Evolutionary conservation across 148 eudicot species (phyloP).

Genomic region (Silene uniflora): DNA sequence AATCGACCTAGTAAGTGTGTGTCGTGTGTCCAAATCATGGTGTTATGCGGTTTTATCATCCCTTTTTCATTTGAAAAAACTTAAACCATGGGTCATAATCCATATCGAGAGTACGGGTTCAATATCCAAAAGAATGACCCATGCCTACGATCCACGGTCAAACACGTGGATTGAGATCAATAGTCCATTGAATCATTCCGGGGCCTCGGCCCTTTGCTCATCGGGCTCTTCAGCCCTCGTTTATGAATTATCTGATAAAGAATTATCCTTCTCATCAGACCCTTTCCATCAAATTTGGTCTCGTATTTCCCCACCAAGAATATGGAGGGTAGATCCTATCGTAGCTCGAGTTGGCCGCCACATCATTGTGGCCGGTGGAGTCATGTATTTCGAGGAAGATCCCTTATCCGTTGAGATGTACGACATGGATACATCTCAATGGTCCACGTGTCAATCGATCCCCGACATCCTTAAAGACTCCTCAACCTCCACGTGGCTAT

Average conservation of each 20-base stretch:
- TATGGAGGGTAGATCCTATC: constrained; percentile 60
- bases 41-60: constrained; percentile 39
- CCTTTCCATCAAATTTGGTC: constrained; percentile 52
- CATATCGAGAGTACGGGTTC: constrained; percentile 34
- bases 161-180: constrained; percentile 38
- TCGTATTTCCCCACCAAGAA: constrained; percentile 36
- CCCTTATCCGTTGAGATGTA: constrained; percentile 55
- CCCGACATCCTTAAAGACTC: constrained; percentile 46
- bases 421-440: constrained; percentile 34
- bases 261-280: constrained; percentile 43
- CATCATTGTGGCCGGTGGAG: constrained; percentile 56
- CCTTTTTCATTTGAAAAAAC: constrained; percentile 25
- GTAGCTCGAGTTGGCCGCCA: constrained; percentile 44
- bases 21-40: constrained; percentile 60
- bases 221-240: constrained; percentile 38
- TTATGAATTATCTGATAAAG: constrained; percentile 31
- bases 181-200: neutral
- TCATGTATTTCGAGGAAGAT: constrained; percentile 43
- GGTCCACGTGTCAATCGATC: constrained; percentile 51
- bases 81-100: constrained; percentile 61
- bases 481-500: constrained; percentile 52
- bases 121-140: constrained; percentile 19
- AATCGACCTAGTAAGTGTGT: constrained; percentile 42
- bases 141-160: constrained; percentile 64
- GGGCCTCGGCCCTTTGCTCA: constrained; percentile 29